phyloP scores from a whole-genome alignment of 306 rosid genomes.

The Corylus americana region DNA sequence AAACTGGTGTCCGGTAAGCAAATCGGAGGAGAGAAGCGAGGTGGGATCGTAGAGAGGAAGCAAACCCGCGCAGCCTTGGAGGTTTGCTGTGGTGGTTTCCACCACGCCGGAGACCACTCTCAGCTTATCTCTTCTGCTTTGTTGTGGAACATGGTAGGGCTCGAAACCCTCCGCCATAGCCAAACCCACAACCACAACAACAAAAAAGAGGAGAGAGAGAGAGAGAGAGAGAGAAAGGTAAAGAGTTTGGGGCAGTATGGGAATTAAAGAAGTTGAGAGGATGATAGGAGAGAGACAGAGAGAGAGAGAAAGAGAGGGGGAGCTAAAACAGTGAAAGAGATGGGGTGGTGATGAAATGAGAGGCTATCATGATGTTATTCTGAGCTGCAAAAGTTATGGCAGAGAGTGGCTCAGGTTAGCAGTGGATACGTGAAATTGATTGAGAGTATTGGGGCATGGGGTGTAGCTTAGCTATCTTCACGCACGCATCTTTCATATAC shows the following conservation, averaged over 20 bases:
- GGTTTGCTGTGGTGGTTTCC: constrained; percentile 24
- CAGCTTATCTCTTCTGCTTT: constrained; percentile 81
- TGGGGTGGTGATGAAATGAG: constrained; percentile 40
- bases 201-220: not conserved
- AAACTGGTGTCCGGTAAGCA: constrained; percentile 25
- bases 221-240: not conserved
- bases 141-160: constrained; percentile 78
- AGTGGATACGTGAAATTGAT: constrained; percentile 34
- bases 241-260: not conserved
- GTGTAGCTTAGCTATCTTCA: not conserved
- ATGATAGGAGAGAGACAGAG: constrained; percentile 8
- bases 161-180: constrained; percentile 76
- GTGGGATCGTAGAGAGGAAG: constrained; percentile 50
- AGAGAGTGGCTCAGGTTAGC: constrained; percentile 21
- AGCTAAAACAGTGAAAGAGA: constrained; percentile 37
- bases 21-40: constrained; percentile 51
- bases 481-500: constrained; percentile 31
- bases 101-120: constrained; percentile 46
- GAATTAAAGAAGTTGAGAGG: not conserved
- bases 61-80: constrained; percentile 30
- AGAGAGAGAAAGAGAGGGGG: constrained; percentile 12
- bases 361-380: constrained; percentile 40
- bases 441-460: constrained; percentile 22
- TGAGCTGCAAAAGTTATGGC: constrained; percentile 26
- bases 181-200: no score